Conservation (phyloP, 768 basidiomycete species). For the Calocera cornea region DNA sequence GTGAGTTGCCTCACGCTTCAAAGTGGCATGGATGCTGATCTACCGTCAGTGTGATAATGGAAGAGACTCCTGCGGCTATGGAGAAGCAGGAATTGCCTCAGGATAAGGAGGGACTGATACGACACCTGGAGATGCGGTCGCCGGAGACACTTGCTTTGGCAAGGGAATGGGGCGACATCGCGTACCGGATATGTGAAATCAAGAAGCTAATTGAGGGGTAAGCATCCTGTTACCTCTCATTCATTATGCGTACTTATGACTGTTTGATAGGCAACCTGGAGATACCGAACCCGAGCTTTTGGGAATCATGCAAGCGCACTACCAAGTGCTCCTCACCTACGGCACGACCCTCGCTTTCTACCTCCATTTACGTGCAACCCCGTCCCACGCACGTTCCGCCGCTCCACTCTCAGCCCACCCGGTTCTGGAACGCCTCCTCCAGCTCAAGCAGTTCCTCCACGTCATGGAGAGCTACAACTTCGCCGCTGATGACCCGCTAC, state of each 20-base stretch:
- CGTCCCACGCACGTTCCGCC: conserved; percentile 19
- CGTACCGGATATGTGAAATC: conserved; percentile 37
- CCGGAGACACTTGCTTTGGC: conserved; percentile 71
- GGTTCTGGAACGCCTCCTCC: conserved; percentile 59
- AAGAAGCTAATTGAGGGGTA: conserved; percentile 45
- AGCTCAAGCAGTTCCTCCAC: conserved; percentile 66
- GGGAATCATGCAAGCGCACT: conserved; percentile 71
- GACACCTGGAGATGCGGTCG: conserved; percentile 56
- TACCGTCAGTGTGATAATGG: not conserved
- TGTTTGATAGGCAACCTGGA: conserved; percentile 32
- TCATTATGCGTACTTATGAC: not conserved
- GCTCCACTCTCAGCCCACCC: conserved; percentile 44
- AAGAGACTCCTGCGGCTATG: conserved; percentile 13
- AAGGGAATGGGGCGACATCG: conserved; percentile 70
- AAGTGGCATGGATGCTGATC: conserved; percentile 10
- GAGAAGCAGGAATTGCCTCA: conserved; percentile 29
- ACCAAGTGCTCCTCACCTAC: conserved; percentile 84
- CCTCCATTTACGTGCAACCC: conserved; percentile 58
- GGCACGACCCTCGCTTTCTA: conserved; percentile 85
- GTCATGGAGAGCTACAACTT: conserved; percentile 82
- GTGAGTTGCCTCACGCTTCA: conserved; percentile 17
- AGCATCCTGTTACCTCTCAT: conserved; percentile 14
- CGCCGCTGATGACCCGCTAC: conserved; percentile 22
- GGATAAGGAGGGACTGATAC: conserved; percentile 47
- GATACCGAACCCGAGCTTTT: conserved; percentile 41